These are phyloP conservation scores for Ceratobasidium sp. DNA, from an alignment of 1,284 basidiomycete species.

Conservation along the genomic window DNA sequence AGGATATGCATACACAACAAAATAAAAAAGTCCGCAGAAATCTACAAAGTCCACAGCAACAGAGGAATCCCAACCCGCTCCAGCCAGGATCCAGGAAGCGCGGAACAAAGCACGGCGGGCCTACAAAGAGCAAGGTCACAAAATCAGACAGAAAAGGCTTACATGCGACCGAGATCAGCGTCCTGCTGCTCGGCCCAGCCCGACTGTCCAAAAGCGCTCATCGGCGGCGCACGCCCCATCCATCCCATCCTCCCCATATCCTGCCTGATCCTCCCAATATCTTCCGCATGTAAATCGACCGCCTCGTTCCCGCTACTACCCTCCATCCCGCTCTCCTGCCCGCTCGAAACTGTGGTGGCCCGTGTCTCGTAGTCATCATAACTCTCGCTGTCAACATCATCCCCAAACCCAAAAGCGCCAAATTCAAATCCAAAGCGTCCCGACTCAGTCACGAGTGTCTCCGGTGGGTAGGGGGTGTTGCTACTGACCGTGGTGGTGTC, in stretches of 20 bases:
- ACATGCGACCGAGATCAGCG: background rate
- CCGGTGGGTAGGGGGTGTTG: conserved; percentile 37
- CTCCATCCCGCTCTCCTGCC: background rate
- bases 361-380: conserved; percentile 28
- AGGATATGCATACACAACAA: conserved; percentile 9
- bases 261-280: conserved; percentile 4
- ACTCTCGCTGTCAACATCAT: conserved; percentile 29
- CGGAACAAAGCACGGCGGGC: background rate
- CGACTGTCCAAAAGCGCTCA: conserved; percentile 31
- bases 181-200: conserved; percentile 19
- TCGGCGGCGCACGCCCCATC: conserved; percentile 18
- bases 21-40: conserved; percentile 32
- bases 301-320: conserved; percentile 27
- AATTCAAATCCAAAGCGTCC: conserved; percentile 31
- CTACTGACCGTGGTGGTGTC: conserved; percentile 42
- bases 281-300: conserved; percentile 35
- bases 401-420: conserved; percentile 16
- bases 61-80: background rate
- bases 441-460: conserved; percentile 41
- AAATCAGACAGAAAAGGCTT: background rate
- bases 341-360: conserved; percentile 33
- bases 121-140: conserved; percentile 4
- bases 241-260: conserved; percentile 21
- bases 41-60: conserved; percentile 1
- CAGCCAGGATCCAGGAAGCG: conserved; percentile 8